Conservation (phyloP, 306 rosid species). For the Abrus precatorius region DNA sequence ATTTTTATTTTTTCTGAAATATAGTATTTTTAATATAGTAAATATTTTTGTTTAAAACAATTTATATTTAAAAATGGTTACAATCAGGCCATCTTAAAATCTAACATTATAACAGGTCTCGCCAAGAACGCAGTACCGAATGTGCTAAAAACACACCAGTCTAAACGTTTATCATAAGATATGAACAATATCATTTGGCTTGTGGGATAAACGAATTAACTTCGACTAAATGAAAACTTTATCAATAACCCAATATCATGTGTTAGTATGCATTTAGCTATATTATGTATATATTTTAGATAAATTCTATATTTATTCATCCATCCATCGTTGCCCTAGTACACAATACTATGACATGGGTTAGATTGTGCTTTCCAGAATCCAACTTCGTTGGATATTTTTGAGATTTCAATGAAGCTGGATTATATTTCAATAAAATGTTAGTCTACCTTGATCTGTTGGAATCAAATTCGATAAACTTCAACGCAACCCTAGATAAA, state of each 20-base stretch:
- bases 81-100: too few species aligned
- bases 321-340: neutral
- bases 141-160: neutral
- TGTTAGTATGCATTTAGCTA: neutral
- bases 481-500: constrained; percentile 35
- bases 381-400: constrained; percentile 5
- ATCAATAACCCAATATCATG: neutral
- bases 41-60: too few species aligned
- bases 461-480: neutral
- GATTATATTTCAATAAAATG: neutral
- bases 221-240: neutral
- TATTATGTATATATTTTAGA: neutral
- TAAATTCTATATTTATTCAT: neutral
- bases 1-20: too few species aligned
- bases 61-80: too few species aligned
- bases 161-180: neutral
- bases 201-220: neutral
- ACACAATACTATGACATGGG: neutral
- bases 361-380: neutral
- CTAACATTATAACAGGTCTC: too few species aligned
- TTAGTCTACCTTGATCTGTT: neutral
- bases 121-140: neutral
- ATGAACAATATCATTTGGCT: neutral
- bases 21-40: too few species aligned
- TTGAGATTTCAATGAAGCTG: neutral